A percentile compares a stretch with the other conserved stretches of the same genome.
These are phyloP conservation scores for Tulasnella sp. DNA, from an alignment of 768 basidiomycete species.

Conservation along the genomic window DNA sequence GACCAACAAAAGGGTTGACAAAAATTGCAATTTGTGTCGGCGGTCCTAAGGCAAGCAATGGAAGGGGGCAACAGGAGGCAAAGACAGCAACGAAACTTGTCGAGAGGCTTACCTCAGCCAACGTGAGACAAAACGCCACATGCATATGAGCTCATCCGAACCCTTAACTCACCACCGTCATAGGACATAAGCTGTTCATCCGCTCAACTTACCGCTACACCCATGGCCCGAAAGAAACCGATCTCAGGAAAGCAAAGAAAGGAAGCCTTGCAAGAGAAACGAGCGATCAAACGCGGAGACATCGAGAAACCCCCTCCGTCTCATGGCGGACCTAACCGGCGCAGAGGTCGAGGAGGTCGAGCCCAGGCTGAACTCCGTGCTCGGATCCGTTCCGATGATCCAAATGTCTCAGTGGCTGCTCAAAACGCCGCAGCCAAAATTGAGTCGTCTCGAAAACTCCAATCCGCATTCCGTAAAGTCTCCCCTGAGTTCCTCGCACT, in stretches of 20 bases:
- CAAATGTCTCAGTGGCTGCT: slow-evolving; percentile 41
- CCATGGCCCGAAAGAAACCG: slow-evolving; percentile 50
- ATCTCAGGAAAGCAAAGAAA: slow-evolving; percentile 70
- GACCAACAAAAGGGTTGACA: neutral
- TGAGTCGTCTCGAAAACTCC: slow-evolving; percentile 53
- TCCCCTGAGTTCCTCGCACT: slow-evolving; percentile 62
- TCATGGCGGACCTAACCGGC: slow-evolving; percentile 10
- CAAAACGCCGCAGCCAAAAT: slow-evolving; percentile 44
- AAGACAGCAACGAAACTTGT: neutral
- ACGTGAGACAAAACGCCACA: neutral
- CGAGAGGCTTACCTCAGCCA: neutral
- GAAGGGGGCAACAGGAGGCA: no score
- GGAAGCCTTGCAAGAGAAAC: slow-evolving; percentile 72
- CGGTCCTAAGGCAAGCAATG: neutral
- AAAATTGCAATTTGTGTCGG: neutral
- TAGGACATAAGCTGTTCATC: neutral
- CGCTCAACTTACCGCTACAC: neutral
- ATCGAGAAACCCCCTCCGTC: slow-evolving; percentile 47
- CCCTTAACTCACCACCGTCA: slow-evolving; percentile 14
- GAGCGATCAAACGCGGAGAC: slow-evolving; percentile 84
- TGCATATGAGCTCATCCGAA: slow-evolving; percentile 13
- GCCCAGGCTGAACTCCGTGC: slow-evolving; percentile 1
- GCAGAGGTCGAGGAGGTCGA: slow-evolving; percentile 15
- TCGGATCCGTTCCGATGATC: slow-evolving; percentile 42
- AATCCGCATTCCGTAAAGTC: slow-evolving; percentile 71